phyloP scores from a whole-genome alignment of 305 asterid species.

The Solanum hybrid region DNA sequence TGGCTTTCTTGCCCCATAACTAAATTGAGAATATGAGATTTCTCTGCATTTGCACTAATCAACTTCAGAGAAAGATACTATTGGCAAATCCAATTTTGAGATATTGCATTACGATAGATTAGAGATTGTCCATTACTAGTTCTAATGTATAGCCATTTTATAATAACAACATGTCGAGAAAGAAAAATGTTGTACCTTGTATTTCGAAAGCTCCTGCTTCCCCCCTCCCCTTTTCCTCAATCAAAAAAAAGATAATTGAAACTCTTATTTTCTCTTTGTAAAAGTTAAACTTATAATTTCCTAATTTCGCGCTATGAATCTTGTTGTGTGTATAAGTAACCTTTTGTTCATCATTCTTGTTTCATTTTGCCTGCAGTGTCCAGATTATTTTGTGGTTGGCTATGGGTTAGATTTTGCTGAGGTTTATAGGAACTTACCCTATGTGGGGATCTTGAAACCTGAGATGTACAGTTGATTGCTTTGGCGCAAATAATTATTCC shows the following conservation, averaged over 20 bases:
- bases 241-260: neutral
- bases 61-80: neutral
- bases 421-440: constrained; percentile 80
- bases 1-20: neutral
- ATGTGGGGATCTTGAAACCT: constrained; percentile 76
- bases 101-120: neutral
- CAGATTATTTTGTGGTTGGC: constrained; percentile 84
- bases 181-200: neutral
- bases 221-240: neutral
- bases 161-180: neutral
- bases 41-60: neutral
- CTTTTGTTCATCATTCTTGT: neutral
- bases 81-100: neutral
- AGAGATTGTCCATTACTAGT: neutral
- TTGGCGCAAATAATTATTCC: neutral
- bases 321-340: neutral
- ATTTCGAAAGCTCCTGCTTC: neutral
- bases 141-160: neutral
- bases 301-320: neutral
- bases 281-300: neutral
- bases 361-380: constrained; percentile 47
- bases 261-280: neutral
- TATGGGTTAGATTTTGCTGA: constrained; percentile 82
- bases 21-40: neutral
- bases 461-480: constrained; percentile 38